Evolutionary conservation across 176 grass and related monocot species (phyloP), one percentile per base, ranked within the genome.

Genomic region (Thinopyrum elongatum): DNA sequence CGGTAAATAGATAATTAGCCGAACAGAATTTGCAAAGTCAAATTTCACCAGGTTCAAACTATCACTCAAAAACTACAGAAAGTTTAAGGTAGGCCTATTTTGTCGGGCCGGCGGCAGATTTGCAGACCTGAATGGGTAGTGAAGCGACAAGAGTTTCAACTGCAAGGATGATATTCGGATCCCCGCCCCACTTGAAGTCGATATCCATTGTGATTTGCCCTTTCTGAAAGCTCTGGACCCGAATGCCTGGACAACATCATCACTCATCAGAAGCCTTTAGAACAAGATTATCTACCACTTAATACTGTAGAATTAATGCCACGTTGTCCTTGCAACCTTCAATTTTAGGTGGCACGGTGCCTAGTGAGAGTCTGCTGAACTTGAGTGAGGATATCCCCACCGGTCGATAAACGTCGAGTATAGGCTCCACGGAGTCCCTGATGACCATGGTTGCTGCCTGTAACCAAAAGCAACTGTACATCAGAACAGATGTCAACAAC

Each of bases 131-230:
- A 91, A 99, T 94, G 12, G 97, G 97, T 25, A 99, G 94, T 57
- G 97, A 99, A 83, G 97, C 97, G 82, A 99, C 97, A 74, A 95
- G 97, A 73, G 97, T 93, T 82, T 99, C 94, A n/a, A 99, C 92
- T 73, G 90, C 90, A 90, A 99, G 94, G 87, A 96, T 85, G 75
- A 99, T 95, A 77, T 88, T 96, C 14, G 92, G 94, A 83, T 96
- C 94, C 46, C 97, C 97, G 51, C 97, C 97, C 97, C 97, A 96
- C 66, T 90, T 85, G 76, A 98, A 93, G 85, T 96, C 97, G 10
- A 99, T 70, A 57, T 99, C 94, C 94, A 96, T 99, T 61, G 92
- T 96, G 67, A 99, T 89, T 36, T 99, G 94, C 25, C 97, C 90
- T 92, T 94, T 86, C 77, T 94, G 91, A 49, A 95, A 86, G 79